phyloP scores from a whole-genome alignment of 495 filamentous ascomycete genomes.

The Penicillium pancosmium region DNA sequence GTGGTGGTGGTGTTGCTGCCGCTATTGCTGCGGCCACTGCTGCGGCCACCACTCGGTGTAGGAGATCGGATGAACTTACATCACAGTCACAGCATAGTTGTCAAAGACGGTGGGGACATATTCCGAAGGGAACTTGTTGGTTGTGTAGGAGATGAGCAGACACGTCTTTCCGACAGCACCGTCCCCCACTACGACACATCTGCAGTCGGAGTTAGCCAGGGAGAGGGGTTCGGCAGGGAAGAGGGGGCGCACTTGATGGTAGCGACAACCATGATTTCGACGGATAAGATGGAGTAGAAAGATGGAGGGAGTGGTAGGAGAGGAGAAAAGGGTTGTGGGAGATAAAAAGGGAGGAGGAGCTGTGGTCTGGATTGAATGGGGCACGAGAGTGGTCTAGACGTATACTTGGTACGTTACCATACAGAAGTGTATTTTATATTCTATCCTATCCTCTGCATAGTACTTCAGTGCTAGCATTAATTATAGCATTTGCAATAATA shows the following conservation, averaged over 20 bases:
- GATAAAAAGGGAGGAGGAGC: conserved; percentile 31
- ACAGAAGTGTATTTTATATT: not conserved
- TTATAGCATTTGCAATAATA: not conserved
- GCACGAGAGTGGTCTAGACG: conserved; percentile 28
- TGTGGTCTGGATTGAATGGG: conserved; percentile 36
- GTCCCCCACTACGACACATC: conserved; percentile 98
- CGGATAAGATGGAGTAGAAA: conserved; percentile 18
- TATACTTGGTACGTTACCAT: not conserved
- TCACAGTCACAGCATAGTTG: conserved; percentile 99
- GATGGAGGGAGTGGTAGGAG: conserved; percentile 12
- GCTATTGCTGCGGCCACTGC: not conserved
- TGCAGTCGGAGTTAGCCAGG: conserved; percentile 45
- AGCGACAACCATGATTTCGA: conserved; percentile 41
- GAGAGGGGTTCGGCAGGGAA: conserved; percentile 22
- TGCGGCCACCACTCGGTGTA: no score
- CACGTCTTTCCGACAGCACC: conserved; percentile 99
- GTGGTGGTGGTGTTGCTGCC: not conserved
- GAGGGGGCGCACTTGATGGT: conserved; percentile 41
- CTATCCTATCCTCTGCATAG: no score
- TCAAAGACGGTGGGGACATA: conserved; percentile 99
- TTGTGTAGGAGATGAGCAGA: conserved; percentile 97
- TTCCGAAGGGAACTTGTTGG: conserved; percentile 99
- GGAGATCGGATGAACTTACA: conserved; percentile 63
- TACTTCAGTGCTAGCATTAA: not conserved
- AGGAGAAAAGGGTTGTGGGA: conserved; percentile 19